Evolutionary conservation across 164 flowering plant species (phyloP), one percentile per base, ranked within the genome.

Genomic region (Litsea cubeba): DNA sequence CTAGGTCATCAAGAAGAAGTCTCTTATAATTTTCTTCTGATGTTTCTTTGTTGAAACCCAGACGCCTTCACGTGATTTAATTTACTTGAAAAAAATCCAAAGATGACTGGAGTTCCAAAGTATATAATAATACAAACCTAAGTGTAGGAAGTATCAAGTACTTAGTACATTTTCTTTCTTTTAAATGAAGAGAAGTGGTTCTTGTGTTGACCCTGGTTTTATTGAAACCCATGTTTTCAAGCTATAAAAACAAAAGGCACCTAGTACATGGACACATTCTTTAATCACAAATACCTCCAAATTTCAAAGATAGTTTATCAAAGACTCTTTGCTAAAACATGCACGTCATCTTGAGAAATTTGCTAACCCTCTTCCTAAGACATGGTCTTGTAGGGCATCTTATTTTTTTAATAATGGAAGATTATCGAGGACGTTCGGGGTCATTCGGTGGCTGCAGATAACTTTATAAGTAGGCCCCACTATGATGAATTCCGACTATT

Each of bases 261-360:
- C 60, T 54, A 54, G 60, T 18, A 54, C 60, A 54, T 17, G 3
- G 60, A 54, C n/a, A 18, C 20, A 54, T 54, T 54, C 60, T 54
- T 54, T 15, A 54, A 4, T 54, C 20, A 54, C 60, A 54, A 54
- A 54, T 54, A 54, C 60, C 77, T 69, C 71, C 79, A 76, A 81
- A 84, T 70, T 74, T 81, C 82, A 77, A 72, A 68, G 81, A 62
- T 80, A 40, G 80, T 79, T 81, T 79, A 77, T 74, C 82, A 32
- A 71, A 69, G 62, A 57, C 66, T 70, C 60, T 79, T 77, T 71
- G 49, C 74, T 82, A 71, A 71, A 71, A 49, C 72, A 77, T 71
- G 71, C 81, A 79, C 81, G 78, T 72, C 81, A 76, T 76, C 71
- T 65, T 68, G 70, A 67, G 35, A 75, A 72, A 74, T 23, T 23